Base-by-base conservation (phyloP, 2,329 filamentous ascomycete species). In the Rutstroemia sp. region DNA sequence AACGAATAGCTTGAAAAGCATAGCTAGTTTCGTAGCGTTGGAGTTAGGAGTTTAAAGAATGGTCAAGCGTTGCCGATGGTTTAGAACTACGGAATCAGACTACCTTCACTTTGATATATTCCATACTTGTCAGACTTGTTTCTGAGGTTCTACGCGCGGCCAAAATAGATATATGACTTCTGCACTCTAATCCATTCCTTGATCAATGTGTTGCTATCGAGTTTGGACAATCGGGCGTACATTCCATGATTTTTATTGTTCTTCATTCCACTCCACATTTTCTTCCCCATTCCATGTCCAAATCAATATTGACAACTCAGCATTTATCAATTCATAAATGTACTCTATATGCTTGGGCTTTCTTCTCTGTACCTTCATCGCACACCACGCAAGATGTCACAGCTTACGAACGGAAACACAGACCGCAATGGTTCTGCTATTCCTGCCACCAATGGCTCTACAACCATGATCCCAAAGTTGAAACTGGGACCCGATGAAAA, bases 181-280 rank as follows among this genome's bases (percentile, higher is more conserved):
- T 12, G 9, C 30, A 34, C 30, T 1, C 4, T 12, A 4, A 8
- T 12, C 12, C 30, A 10, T 10, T 34, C 30, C 9, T 34, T 12
- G 10, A 27, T 23, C 4, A 23, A 23, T 30, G 5, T 10, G 27
- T 30, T 30, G 27, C 27, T 16, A 34, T 44, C 42, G n/a, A 25
- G 30, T 38, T 19, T 40, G 34, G 30, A 54, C 39, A 48, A 30
- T 23, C 7, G 25, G 25, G 25, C 23, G 23, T n/a, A 8, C 17
- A 54, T n/a, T 54, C 38, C 51, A 21, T 40, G 40, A 36, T 40
- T 27, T 25, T 27, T 27, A 27, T 38, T 21, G 45, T 40, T 44
- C 52, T 40, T 44, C 52, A 49, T 55, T 49, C 45, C 52, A 50
- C 36, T 42, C 52, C 36, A 42, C 52, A 50, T 55, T 50, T 55